Evolutionary conservation across 106 monocot genomes (phyloP).

Genomic region (Platanthera guangdongensis): DNA sequence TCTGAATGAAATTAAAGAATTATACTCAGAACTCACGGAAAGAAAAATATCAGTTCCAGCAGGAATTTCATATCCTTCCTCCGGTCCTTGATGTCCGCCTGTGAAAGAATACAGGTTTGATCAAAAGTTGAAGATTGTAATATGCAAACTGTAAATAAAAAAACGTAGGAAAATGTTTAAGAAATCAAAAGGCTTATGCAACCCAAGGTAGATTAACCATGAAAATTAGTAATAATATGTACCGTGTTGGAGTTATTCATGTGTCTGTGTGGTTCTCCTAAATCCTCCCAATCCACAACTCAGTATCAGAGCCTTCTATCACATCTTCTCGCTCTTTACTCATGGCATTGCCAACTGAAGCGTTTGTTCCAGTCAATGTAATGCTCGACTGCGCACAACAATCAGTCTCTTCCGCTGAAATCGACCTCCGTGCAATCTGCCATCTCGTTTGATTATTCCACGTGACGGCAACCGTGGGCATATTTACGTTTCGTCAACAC

Average conservation of each 20-base stretch:
- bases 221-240: not conserved
- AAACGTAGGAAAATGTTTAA: not conserved
- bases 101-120: not conserved
- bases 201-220: not conserved
- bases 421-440: too few species aligned
- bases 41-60: slow-evolving; percentile 85
- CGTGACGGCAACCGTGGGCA: too few species aligned
- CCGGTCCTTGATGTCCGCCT: slow-evolving; percentile 79
- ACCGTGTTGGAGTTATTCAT: not conserved
- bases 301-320: too few species aligned
- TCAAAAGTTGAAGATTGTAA: not conserved
- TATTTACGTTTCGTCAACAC: too few species aligned
- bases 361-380: too few species aligned
- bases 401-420: too few species aligned
- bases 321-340: too few species aligned
- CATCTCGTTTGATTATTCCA: too few species aligned
- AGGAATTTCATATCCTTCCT: slow-evolving; percentile 85
- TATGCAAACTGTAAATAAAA: not conserved
- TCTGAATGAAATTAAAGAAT: not conserved
- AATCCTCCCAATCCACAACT: too few species aligned
- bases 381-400: too few species aligned
- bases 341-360: too few species aligned
- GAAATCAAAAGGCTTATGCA: not conserved
- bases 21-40: slow-evolving; percentile 52
- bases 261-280: too few species aligned